A percentile compares a stretch with the other conserved stretches of the same genome.
Conservation (phyloP, 192 early-diverging fungal genomes). For the Phycomyces blakesleeanus region DNA sequence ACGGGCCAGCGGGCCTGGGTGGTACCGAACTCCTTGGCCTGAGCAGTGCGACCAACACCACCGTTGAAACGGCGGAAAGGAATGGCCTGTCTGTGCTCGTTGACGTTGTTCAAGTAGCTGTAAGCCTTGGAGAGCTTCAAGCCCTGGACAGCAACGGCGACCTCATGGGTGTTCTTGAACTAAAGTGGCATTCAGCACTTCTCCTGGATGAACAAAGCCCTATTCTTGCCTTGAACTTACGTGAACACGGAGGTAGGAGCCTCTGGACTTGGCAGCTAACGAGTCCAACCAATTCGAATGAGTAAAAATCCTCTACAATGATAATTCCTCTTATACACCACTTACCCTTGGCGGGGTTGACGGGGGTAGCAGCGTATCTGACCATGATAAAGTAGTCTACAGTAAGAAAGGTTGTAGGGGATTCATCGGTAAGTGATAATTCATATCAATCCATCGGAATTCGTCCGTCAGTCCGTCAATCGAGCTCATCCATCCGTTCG, state of each 20-base stretch:
- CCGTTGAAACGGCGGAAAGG: conserved; percentile 96
- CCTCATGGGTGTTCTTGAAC: conserved; percentile 98
- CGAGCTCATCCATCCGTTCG: conserved; percentile 8
- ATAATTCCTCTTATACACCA: background rate
- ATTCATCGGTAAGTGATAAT: background rate
- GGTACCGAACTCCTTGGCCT: conserved; percentile 88
- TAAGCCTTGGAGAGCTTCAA: conserved; percentile 88
- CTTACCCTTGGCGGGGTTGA: conserved; percentile 74
- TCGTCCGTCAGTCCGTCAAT: background rate
- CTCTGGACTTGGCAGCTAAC: conserved; percentile 70
- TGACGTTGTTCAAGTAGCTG: conserved; percentile 86
- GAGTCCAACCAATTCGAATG: background rate
- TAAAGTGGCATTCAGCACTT: background rate
- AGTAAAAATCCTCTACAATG: background rate
- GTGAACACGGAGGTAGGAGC: conserved; percentile 75
- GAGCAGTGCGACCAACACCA: conserved; percentile 93
- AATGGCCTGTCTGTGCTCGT: conserved; percentile 93
- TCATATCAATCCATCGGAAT: no score
- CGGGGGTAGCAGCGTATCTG: conserved; percentile 78
- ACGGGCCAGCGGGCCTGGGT: conserved; percentile 93
- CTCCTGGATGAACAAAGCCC: no score
- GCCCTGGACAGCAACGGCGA: conserved; percentile 88
- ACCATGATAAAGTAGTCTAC: conserved; percentile 46
- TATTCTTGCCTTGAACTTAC: conserved; percentile 4
- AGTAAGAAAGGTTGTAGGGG: background rate